Evolutionary conservation across 176 grass and related monocot genomes (phyloP).

Genomic region (Aegilops sharonensis): DNA sequence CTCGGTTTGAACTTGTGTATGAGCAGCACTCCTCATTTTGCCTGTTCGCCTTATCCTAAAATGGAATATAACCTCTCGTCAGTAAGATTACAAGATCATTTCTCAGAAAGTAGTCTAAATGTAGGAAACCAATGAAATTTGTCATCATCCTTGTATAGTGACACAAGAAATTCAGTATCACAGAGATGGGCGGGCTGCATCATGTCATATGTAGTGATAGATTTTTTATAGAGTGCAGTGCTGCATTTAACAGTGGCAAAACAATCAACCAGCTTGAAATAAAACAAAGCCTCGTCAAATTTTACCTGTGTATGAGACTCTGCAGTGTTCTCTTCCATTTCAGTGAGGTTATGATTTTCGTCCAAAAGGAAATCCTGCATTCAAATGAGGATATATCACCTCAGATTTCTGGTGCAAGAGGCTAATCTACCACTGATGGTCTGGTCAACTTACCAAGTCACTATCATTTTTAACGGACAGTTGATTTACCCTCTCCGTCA

Average conservation of each 20-base stretch:
- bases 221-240: background rate
- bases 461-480: slow-evolving; percentile 70
- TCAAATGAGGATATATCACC: slow-evolving; percentile 25
- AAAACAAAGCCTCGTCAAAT: background rate
- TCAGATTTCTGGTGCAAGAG: slow-evolving; percentile 17
- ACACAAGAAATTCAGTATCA: background rate
- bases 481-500: slow-evolving; percentile 85
- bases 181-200: background rate
- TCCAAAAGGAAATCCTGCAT: slow-evolving; percentile 88
- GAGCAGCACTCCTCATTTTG: slow-evolving; percentile 83
- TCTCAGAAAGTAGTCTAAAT: background rate
- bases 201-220: background rate
- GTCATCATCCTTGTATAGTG: background rate
- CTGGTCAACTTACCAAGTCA: slow-evolving; percentile 70
- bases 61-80: background rate
- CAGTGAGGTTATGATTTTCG: slow-evolving; percentile 71
- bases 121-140: background rate
- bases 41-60: slow-evolving; percentile 60
- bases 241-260: background rate
- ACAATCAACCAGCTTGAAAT: background rate
- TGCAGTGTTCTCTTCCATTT: slow-evolving; percentile 37
- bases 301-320: slow-evolving; percentile 59
- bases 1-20: slow-evolving; percentile 83
- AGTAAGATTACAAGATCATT: background rate
- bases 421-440: slow-evolving; percentile 14